A percentile compares a stretch with the other conserved stretches of the same genome.
These are phyloP conservation scores for Phaeosphaeriaceae sp. DNA, from an alignment of 2,329 filamentous ascomycete species.

Conservation along the genomic window DNA sequence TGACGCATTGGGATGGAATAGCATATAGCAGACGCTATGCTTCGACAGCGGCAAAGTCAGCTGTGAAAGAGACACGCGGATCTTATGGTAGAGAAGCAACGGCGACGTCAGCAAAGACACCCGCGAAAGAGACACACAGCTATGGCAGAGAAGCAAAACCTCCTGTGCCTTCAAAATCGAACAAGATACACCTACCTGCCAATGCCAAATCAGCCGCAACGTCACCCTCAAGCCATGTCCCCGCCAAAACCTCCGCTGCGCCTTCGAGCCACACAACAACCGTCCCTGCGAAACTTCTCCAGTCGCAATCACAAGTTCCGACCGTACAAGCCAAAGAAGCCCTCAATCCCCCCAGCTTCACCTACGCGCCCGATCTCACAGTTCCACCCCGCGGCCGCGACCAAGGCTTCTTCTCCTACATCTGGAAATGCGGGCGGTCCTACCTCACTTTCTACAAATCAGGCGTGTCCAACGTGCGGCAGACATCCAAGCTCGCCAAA, in stretches of 20 bases:
- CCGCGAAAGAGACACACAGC: too few species aligned
- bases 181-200: constrained; percentile 7
- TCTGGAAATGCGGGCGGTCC: constrained; percentile 71
- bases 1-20: background rate
- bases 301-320: constrained; percentile 7
- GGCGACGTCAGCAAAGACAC: too few species aligned
- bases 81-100: constrained; percentile 4
- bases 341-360: constrained; percentile 76
- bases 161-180: constrained; percentile 11
- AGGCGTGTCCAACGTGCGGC: constrained; percentile 76
- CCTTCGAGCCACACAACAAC: background rate
- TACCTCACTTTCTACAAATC: constrained; percentile 88
- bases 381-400: constrained; percentile 63
- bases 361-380: constrained; percentile 73
- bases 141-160: constrained; percentile 5
- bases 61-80: background rate
- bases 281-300: constrained; percentile 1
- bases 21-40: constrained; percentile 3
- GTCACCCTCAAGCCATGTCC: too few species aligned
- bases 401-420: constrained; percentile 59
- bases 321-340: constrained; percentile 20
- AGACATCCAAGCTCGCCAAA: constrained; percentile 63
- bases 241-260: background rate
- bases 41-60: background rate
- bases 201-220: too few species aligned